These are phyloP conservation scores for Candida gigantensis DNA, from an alignment of 1,139 yeast species.

Conservation along the genomic window DNA sequence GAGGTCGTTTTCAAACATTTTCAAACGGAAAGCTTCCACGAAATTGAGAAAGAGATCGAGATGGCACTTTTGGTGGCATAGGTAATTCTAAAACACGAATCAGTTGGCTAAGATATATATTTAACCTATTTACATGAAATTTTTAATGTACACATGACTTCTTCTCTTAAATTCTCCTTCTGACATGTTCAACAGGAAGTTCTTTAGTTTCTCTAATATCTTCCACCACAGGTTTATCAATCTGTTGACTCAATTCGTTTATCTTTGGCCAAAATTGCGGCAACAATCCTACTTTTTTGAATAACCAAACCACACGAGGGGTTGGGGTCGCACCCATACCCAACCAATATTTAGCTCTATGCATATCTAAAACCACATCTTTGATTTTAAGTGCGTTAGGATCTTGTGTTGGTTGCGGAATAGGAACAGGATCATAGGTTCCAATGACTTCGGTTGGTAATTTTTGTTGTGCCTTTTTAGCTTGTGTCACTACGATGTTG, in stretches of 20 bases:
- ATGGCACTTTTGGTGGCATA: neutral
- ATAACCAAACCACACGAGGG: slow-evolving; percentile 72
- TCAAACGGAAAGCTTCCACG: neutral
- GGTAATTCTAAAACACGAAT: neutral
- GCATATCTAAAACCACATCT: slow-evolving; percentile 80
- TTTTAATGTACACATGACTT: neutral
- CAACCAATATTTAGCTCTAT: slow-evolving; percentile 94
- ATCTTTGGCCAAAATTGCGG: slow-evolving; percentile 73
- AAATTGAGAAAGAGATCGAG: neutral
- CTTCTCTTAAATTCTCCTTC: slow-evolving; percentile 32
- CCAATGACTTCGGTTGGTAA: slow-evolving; percentile 95
- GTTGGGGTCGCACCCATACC: slow-evolving; percentile 99
- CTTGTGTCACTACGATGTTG: slow-evolving; percentile 87
- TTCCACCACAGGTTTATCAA: slow-evolving; percentile 30
- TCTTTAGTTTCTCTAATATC: slow-evolving; percentile 31
- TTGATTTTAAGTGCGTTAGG: slow-evolving; percentile 43
- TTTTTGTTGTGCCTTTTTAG: slow-evolving; percentile 71
- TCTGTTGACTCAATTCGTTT: slow-evolving; percentile 35
- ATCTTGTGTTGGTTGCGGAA: slow-evolving; percentile 52
- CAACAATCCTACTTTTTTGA: slow-evolving; percentile 77
- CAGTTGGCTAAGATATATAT: no score
- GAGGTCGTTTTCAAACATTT: neutral
- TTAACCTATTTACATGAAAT: slow-evolving; percentile 4
- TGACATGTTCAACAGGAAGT: slow-evolving; percentile 34
- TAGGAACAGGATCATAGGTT: slow-evolving; percentile 84